Conservation (phyloP, 2,329 filamentous ascomycete species). For the Beauveria sp. region DNA sequence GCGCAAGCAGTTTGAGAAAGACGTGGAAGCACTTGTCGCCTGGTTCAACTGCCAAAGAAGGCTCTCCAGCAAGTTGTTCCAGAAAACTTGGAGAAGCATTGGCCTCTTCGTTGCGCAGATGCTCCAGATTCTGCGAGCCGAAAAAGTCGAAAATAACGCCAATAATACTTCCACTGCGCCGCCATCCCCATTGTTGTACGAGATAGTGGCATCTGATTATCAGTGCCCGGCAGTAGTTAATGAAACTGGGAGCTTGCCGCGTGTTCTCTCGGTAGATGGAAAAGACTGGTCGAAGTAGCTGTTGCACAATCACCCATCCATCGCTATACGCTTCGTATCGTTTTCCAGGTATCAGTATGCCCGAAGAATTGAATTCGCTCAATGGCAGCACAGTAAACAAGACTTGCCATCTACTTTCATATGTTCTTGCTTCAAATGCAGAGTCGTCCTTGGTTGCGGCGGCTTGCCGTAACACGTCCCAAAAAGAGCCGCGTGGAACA, state of each 20-base stretch:
- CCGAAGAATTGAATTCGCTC: conserved; percentile 49
- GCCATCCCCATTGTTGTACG: conserved; percentile 60
- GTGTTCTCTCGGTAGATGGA: conserved; percentile 48
- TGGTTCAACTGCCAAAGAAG: conserved; percentile 41
- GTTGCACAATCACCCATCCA: conserved; percentile 54
- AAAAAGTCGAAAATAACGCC: conserved; percentile 62
- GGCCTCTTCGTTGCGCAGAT: conserved; percentile 58
- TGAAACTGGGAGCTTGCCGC: conserved; percentile 53
- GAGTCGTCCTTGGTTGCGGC: conserved; percentile 30
- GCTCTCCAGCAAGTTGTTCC: conserved; percentile 41
- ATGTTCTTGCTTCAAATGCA: conserved; percentile 34
- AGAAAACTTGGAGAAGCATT: conserved; percentile 55
- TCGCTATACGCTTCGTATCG: conserved; percentile 31
- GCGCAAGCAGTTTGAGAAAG: conserved; percentile 55
- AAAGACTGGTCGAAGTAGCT: conserved; percentile 49
- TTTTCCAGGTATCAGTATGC: conserved; percentile 34
- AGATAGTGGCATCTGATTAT: conserved; percentile 55
- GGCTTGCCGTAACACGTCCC: conserved; percentile 46
- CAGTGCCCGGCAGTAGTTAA: conserved; percentile 54
- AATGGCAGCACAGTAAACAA: conserved; percentile 56
- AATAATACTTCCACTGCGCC: conserved; percentile 47
- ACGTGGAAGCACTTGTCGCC: conserved; percentile 60
- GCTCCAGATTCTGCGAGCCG: conserved; percentile 51
- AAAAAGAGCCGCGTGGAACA: conserved; percentile 49
- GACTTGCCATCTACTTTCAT: conserved; percentile 51